Percentiles rank a stretch among this genome's conserved stretches.
phyloP scores from a whole-genome alignment of 2,329 filamentous ascomycete genomes.

The Thielaviopsis musarum region DNA sequence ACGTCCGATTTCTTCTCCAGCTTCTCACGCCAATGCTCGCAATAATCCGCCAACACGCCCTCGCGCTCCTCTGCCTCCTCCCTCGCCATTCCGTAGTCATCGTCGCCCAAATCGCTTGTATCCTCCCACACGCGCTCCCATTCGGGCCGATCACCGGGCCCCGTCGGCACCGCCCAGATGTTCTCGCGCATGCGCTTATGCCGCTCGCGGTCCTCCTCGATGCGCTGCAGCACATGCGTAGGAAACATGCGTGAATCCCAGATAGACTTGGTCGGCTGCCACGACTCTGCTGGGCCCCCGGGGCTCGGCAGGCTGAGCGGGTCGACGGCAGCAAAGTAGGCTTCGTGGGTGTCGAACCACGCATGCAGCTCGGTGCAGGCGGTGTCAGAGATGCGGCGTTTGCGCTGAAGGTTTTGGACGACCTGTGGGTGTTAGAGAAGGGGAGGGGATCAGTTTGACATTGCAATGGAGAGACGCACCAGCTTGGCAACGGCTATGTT shows the following conservation, averaged over 20 bases:
- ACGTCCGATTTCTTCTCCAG: background rate
- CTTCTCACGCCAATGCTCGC: constrained; percentile 11
- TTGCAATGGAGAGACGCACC: constrained; percentile 27
- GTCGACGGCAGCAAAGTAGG: constrained; percentile 20
- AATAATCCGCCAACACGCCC: constrained; percentile 15
- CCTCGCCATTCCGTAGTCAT: constrained; percentile 59
- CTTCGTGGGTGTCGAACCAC: constrained; percentile 64
- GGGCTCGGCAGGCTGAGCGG: constrained; percentile 1
- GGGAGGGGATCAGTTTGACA: background rate
- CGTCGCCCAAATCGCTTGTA: constrained; percentile 69
- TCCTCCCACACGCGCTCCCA: constrained; percentile 75
- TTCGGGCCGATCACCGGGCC: constrained; percentile 43
- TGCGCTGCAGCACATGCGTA: constrained; percentile 81
- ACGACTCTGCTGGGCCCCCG: constrained; percentile 18
- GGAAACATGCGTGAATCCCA: constrained; percentile 42
- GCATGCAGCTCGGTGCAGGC: constrained; percentile 68
- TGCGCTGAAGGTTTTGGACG: constrained; percentile 50
- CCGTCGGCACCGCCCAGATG: constrained; percentile 71
- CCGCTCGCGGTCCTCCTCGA: constrained; percentile 89
- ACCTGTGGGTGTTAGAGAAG: constrained; percentile 28
- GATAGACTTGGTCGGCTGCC: constrained; percentile 11
- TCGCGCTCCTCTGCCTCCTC: constrained; percentile 49
- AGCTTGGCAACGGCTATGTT: constrained; percentile 87
- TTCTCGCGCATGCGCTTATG: constrained; percentile 85
- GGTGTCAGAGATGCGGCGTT: constrained; percentile 56